Conservation (phyloP, 78 protist species). For the Tieghemostelium lacteum region DNA sequence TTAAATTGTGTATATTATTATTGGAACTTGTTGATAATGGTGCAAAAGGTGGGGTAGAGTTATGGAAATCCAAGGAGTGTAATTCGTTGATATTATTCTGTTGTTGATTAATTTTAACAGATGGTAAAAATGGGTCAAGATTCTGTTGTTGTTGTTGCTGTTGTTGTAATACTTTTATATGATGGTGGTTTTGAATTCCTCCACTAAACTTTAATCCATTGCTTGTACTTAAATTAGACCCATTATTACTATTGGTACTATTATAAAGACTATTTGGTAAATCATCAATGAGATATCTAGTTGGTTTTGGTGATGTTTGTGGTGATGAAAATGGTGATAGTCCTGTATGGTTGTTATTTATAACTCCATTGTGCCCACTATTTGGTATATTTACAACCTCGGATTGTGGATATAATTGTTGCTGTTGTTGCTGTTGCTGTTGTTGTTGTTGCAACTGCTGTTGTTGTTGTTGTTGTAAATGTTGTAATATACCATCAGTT, state of each 20-base stretch:
- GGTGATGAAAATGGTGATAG: conserved; percentile 71
- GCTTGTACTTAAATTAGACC: background rate
- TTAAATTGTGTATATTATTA: too few species aligned
- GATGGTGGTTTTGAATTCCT: background rate
- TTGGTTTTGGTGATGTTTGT: conserved; percentile 59
- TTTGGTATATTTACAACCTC: background rate
- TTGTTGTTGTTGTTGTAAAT: conserved; percentile 35
- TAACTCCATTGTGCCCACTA: too few species aligned
- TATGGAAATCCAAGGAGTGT: background rate
- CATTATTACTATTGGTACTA: background rate
- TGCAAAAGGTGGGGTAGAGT: background rate
- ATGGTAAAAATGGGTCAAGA: conserved; percentile 65
- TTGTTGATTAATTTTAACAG: conserved; percentile 13
- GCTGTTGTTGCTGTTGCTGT: background rate
- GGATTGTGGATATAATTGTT: background rate
- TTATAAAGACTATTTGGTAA: conserved; percentile 13
- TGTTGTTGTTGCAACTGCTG: conserved; percentile 3
- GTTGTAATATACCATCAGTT: conserved; percentile 25
- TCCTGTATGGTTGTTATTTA: conserved; percentile 15
- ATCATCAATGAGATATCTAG: conserved; percentile 46
- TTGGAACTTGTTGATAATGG: conserved; percentile 6
- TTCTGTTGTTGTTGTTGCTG: too few species aligned
- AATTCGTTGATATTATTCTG: too few species aligned
- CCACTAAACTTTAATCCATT: conserved; percentile 39
- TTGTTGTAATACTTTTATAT: too few species aligned